Evolutionary conservation across 306 rosid species (phyloP).

Genomic region (Trifolium dubium): DNA sequence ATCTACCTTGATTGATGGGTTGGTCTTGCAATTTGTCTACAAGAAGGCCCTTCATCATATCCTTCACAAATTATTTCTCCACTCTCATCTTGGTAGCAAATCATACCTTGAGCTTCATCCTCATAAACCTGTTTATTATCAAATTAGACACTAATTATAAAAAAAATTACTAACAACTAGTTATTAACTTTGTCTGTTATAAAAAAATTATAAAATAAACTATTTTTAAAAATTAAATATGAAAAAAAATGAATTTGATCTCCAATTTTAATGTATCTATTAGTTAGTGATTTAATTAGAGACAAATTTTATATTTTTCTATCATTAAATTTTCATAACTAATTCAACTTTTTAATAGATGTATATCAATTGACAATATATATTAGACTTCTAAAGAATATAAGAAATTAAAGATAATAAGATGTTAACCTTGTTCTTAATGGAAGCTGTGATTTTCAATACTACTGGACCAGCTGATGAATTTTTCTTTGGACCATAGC

Average conservation of each 20-base stretch:
- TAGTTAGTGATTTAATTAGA: background rate
- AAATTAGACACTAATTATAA: constrained; percentile 31
- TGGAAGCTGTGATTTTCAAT: constrained; percentile 65
- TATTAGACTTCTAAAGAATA: background rate
- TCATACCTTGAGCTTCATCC: constrained; percentile 73
- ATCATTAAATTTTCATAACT: background rate
- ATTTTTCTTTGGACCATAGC: constrained; percentile 54
- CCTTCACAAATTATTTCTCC: constrained; percentile 94
- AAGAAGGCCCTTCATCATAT: constrained; percentile 86
- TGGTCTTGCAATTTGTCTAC: constrained; percentile 57
- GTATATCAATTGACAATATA: background rate
- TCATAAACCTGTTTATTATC: constrained; percentile 69
- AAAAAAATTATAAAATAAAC: background rate
- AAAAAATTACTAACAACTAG: too few relatives aligned
- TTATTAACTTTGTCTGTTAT: too few relatives aligned
- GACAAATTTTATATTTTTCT: background rate
- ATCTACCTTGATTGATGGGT: constrained; percentile 53
- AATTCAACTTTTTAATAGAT: background rate
- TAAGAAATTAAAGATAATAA: background rate
- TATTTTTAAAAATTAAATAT: background rate
- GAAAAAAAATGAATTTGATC: background rate
- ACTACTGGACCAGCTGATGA: constrained; percentile 28
- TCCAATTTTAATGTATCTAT: too few relatives aligned
- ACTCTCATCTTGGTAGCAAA: constrained; percentile 79
- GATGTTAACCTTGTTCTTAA: constrained; percentile 69